Conservation (phyloP, 768 basidiomycete genomes). For the Lactarius sp. region DNA sequence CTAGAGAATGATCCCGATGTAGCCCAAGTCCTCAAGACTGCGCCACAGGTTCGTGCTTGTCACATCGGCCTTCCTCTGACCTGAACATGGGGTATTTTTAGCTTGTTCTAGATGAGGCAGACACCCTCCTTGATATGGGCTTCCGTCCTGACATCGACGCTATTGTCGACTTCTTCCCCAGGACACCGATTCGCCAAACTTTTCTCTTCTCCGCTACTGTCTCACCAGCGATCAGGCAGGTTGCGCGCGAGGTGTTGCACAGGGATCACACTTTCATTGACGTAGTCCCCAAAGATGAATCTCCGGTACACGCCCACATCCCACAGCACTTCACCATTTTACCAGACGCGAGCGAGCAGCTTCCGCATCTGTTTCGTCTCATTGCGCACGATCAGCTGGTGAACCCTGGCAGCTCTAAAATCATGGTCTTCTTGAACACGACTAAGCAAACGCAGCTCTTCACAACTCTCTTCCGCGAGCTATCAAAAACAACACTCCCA, state of each 20-base stretch:
- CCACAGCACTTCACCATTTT: conserved; percentile 81
- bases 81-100: conserved; percentile 31
- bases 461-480: conserved; percentile 52
- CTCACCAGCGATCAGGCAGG: conserved; percentile 60
- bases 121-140: conserved; percentile 88
- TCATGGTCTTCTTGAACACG: conserved; percentile 80
- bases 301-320: conserved; percentile 68
- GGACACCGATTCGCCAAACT: conserved; percentile 68
- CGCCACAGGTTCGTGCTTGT: conserved; percentile 50
- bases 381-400: conserved; percentile 84
- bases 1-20: conserved; percentile 56
- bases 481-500: conserved; percentile 45
- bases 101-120: conserved; percentile 91
- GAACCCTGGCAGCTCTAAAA: conserved; percentile 62
- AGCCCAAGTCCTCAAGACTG: conserved; percentile 44
- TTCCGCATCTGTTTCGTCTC: conserved; percentile 75
- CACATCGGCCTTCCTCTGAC: conserved; percentile 3
- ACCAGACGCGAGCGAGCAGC: conserved; percentile 55
- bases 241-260: conserved; percentile 58
- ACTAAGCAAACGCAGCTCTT: conserved; percentile 81
- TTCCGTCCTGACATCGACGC: conserved; percentile 82
- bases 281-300: conserved; percentile 55
- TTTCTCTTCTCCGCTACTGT: conserved; percentile 91
- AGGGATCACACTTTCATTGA: conserved; percentile 67
- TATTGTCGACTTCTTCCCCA: conserved; percentile 60